Conservation (phyloP, 495 filamentous ascomycete genomes). For the Hypoxylon crocopeplum region DNA sequence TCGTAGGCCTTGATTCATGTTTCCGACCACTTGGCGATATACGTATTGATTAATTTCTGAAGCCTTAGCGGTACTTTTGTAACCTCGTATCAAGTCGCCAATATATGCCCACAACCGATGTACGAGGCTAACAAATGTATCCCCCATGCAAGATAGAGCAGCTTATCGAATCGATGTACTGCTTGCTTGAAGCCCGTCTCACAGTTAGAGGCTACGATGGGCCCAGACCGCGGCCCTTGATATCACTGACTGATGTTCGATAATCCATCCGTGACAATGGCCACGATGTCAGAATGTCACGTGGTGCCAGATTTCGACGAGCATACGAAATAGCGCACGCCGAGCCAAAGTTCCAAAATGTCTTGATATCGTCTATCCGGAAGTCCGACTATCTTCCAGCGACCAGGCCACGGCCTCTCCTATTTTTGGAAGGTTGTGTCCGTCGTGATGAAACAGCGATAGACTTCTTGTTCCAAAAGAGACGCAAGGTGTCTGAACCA, state of each 20-base stretch:
- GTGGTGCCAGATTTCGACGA: neutral
- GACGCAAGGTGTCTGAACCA: conserved; percentile 4
- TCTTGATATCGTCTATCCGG: too few species aligned
- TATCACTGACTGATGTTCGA: conserved; percentile 2
- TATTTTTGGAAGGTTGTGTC: conserved; percentile 6
- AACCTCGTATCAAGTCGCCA: conserved; percentile 38
- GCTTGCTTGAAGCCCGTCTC: conserved; percentile 15
- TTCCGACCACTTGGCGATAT: conserved; percentile 27
- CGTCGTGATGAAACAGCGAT: conserved; percentile 8
- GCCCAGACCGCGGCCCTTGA: neutral
- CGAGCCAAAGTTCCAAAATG: neutral
- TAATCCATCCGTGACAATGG: neutral
- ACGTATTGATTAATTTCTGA: conserved; percentile 22
- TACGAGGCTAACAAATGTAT: conserved; percentile 6
- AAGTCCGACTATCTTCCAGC: conserved; percentile 18
- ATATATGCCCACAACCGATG: conserved; percentile 38
- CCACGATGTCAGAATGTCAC: neutral
- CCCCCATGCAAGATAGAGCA: conserved; percentile 9
- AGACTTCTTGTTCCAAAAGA: conserved; percentile 2
- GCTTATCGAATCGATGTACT: conserved; percentile 4
- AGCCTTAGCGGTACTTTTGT: conserved; percentile 14
- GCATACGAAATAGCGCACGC: conserved; percentile 1
- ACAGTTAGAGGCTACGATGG: neutral
- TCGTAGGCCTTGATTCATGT: conserved; percentile 12
- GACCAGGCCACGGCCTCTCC: conserved; percentile 1